A percentile compares a stretch with the other conserved stretches of the same genome.
Evolutionary conservation across 2,329 filamentous ascomycete species (phyloP).

Genomic region (Furcasterigmium sp.): DNA sequence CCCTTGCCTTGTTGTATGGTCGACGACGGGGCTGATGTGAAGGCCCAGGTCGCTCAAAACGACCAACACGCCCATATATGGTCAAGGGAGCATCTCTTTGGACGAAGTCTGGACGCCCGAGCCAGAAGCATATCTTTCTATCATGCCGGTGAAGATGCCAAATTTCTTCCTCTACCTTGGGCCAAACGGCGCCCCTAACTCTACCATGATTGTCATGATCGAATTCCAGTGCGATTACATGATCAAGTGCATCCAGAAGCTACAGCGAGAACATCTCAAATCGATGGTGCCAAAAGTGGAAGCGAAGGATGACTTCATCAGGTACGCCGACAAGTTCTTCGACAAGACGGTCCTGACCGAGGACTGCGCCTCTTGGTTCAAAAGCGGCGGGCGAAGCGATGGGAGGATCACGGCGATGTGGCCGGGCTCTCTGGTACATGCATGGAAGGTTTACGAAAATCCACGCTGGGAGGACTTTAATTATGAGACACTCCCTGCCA

Average conservation of each 20-base stretch:
- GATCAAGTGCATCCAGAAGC: conserved; percentile 1
- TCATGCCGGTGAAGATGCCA: conserved; percentile 1
- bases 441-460: neutral
- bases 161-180: neutral
- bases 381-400: neutral
- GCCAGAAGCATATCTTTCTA: neutral
- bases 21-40: neutral
- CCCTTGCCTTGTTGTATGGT: too few species aligned
- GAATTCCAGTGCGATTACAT: neutral
- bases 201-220: neutral
- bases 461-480: conserved; percentile 2
- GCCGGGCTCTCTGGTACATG: conserved; percentile 2
- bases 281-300: neutral
- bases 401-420: neutral
- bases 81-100: neutral
- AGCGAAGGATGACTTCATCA: neutral
- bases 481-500: neutral
- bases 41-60: neutral
- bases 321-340: conserved; percentile 1
- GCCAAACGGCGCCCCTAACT: neutral
- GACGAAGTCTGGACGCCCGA: conserved; percentile 1
- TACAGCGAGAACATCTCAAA: neutral
- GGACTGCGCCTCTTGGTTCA: neutral
- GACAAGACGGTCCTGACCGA: neutral
- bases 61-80: neutral